Evolutionary conservation across 495 filamentous ascomycete genomes (phyloP).

Genomic region (Schizothecium vesticola): DNA sequence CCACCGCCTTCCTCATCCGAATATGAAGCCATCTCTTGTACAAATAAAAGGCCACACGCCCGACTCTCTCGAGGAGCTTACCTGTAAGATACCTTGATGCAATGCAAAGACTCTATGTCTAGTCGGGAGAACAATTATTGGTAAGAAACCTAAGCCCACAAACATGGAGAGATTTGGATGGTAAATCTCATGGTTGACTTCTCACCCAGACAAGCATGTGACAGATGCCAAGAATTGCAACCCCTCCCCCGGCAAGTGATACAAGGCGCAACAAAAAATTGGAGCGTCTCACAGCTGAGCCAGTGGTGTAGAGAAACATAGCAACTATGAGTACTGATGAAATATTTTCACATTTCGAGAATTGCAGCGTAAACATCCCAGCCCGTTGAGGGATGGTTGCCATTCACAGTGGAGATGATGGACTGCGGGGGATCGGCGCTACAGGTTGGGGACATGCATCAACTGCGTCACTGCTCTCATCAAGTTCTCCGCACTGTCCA

Average conservation of each 20-base stretch:
- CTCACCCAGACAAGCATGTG: not conserved
- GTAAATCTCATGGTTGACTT: not conserved
- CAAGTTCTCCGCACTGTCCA: not conserved
- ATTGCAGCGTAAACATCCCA: not conserved
- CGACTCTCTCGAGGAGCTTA: not conserved
- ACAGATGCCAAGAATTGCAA: not conserved
- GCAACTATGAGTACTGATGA: not conserved
- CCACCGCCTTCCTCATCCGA: not conserved
- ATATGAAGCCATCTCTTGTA: not conserved
- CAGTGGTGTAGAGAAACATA: not conserved
- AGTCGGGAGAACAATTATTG: too few relatives aligned
- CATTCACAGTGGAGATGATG: not conserved
- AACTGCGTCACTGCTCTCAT: not conserved
- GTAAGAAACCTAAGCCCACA: too few relatives aligned
- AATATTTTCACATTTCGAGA: not conserved
- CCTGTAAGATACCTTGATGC: too few relatives aligned
- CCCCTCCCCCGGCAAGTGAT: not conserved
- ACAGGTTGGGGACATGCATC: not conserved
- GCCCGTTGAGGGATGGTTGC: not conserved
- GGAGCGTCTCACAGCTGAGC: not conserved
- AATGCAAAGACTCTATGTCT: too few relatives aligned
- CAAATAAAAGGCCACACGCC: not conserved
- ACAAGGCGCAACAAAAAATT: not conserved
- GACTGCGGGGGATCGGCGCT: not conserved
- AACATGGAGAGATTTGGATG: not conserved